These are phyloP conservation scores for Coffea canephora DNA, from an alignment of 257 asterid genomes.

Conservation along the genomic window DNA sequence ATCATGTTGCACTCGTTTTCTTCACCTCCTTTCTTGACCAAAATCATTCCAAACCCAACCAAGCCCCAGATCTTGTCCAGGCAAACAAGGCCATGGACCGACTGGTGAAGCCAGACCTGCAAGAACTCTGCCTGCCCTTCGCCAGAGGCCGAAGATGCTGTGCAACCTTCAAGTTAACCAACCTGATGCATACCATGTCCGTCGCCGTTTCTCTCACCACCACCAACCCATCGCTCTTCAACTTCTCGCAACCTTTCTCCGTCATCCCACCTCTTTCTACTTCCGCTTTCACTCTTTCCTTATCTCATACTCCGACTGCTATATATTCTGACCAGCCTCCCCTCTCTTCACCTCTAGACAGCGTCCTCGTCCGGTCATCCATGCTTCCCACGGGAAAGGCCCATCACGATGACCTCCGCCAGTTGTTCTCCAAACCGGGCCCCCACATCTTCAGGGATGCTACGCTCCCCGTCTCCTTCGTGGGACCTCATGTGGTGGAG, in stretches of 20 bases:
- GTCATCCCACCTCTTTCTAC: slow-evolving; percentile 67
- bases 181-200: slow-evolving; percentile 87
- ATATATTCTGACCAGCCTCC: slow-evolving; percentile 43
- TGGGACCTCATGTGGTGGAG: slow-evolving; percentile 59
- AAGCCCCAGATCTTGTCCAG: not conserved
- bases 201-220: slow-evolving; percentile 73
- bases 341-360: slow-evolving; percentile 41
- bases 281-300: slow-evolving; percentile 37
- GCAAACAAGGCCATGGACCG: slow-evolving; percentile 55
- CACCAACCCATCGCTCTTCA: slow-evolving; percentile 44
- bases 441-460: slow-evolving; percentile 70
- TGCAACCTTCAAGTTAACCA: slow-evolving; percentile 56
- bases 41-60: not conserved
- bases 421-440: slow-evolving; percentile 60
- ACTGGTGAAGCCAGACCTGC: slow-evolving; percentile 57
- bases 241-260: slow-evolving; percentile 44
- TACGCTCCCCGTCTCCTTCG: slow-evolving; percentile 43
- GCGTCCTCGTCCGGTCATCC: slow-evolving; percentile 48
- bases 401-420: slow-evolving; percentile 53
- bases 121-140: slow-evolving; percentile 41
- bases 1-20: slow-evolving; percentile 14
- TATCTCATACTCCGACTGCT: slow-evolving; percentile 19
- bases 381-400: slow-evolving; percentile 89
- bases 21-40: slow-evolving; percentile 1
- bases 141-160: slow-evolving; percentile 41